Evolutionary conservation across 1,139 yeast genomes (phyloP).

Genomic region (Pichia sp.): DNA sequence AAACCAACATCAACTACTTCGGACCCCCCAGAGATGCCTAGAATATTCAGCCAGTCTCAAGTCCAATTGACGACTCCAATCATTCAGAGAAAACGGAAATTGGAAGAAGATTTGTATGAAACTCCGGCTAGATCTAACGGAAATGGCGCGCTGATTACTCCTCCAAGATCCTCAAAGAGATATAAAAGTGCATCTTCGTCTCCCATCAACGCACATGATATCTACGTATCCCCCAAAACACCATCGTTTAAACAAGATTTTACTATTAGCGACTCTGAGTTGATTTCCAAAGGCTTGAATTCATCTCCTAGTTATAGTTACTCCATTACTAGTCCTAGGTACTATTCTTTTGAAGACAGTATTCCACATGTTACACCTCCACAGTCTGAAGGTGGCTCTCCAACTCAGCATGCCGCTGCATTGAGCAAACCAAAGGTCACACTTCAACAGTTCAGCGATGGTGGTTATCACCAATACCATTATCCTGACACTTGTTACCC

Average conservation of each 20-base stretch:
- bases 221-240: conserved; percentile 18
- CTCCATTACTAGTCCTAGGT: conserved; percentile 14
- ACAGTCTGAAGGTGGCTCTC: conserved; percentile 30
- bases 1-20: neutral
- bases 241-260: conserved; percentile 13
- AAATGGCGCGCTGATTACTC: conserved; percentile 9
- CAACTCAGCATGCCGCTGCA: conserved; percentile 20
- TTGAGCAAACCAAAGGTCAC: conserved; percentile 17
- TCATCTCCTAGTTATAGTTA: conserved; percentile 4
- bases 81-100: conserved; percentile 14
- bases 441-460: conserved; percentile 3
- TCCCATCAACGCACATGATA: conserved; percentile 13
- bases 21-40: conserved; percentile 8
- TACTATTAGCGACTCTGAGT: too few relatives aligned
- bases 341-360: conserved; percentile 8
- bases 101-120: conserved; percentile 7
- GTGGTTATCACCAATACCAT: conserved; percentile 19
- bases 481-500: conserved; percentile 38
- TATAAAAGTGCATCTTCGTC: conserved; percentile 26
- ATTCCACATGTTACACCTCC: conserved; percentile 24
- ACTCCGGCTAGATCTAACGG: conserved; percentile 7
- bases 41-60: conserved; percentile 12
- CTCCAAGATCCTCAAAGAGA: conserved; percentile 18
- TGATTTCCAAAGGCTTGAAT: too few relatives aligned
- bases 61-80: conserved; percentile 2